Evolutionary conservation across 768 basidiomycete genomes (phyloP).

Genomic region (Calocybe indica): DNA sequence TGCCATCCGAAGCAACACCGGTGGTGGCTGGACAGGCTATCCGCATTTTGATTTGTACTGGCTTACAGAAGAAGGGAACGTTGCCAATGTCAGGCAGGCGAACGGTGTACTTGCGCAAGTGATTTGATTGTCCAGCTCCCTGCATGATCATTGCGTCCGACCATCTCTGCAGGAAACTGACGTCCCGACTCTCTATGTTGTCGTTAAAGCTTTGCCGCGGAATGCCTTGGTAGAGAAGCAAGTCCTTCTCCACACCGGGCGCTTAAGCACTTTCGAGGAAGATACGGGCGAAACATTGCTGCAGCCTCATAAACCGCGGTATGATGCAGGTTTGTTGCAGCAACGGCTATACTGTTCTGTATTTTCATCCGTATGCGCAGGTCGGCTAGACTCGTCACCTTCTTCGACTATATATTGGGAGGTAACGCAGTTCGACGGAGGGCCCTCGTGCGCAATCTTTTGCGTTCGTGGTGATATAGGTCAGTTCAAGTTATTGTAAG

Average conservation of each 20-base stretch:
- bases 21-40: conserved; percentile 57
- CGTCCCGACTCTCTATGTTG: conserved; percentile 49
- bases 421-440: conserved; percentile 37
- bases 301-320: conserved; percentile 25
- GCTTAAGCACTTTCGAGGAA: conserved; percentile 38
- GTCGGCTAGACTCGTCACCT: conserved; percentile 2
- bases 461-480: too few relatives aligned
- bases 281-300: conserved; percentile 38
- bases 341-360: neutral
- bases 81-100: conserved; percentile 31
- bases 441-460: neutral
- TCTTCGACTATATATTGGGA: conserved; percentile 36
- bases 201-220: conserved; percentile 63
- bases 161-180: conserved; percentile 8
- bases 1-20: conserved; percentile 49
- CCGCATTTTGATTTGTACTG: conserved; percentile 69
- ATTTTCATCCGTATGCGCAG: neutral
- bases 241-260: conserved; percentile 64
- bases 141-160: too few relatives aligned
- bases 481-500: too few relatives aligned
- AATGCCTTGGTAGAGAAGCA: conserved; percentile 74
- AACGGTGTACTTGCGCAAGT: too few relatives aligned
- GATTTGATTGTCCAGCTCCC: too few relatives aligned
- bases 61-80: conserved; percentile 38
- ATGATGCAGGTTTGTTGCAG: neutral